Conservation (phyloP, 441 rosid species). For the Melastoma candidum region DNA sequence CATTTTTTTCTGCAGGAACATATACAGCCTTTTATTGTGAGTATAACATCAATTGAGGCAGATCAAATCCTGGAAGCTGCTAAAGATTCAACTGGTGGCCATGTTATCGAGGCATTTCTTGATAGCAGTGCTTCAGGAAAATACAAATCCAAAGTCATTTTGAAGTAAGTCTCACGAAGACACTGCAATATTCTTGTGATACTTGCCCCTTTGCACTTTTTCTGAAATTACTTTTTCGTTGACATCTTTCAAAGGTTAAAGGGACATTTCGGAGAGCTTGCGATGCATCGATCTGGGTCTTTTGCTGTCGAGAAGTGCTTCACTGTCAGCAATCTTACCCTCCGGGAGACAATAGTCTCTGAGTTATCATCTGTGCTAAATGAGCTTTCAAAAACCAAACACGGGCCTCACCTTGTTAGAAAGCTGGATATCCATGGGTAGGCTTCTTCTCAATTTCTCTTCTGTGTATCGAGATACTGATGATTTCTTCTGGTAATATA, state of each 20-base stretch:
- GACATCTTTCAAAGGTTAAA: constrained; percentile 39
- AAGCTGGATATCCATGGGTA: constrained; percentile 21
- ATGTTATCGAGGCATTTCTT: constrained; percentile 79
- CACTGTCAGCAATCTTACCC: constrained; percentile 46
- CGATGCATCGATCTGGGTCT: constrained; percentile 65
- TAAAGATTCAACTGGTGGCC: constrained; percentile 68
- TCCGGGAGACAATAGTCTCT: constrained; percentile 62
- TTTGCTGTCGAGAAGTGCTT: constrained; percentile 86
- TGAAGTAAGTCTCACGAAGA: constrained; percentile 39
- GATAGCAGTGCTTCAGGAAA: constrained; percentile 59
- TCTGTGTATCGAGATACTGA: background rate
- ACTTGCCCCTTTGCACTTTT: background rate
- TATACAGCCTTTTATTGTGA: constrained; percentile 50
- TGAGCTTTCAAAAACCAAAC: constrained; percentile 67
- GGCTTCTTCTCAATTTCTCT: constrained; percentile 1
- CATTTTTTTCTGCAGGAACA: constrained; percentile 40
- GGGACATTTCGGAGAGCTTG: constrained; percentile 78
- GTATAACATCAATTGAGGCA: constrained; percentile 64
- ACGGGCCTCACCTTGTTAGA: constrained; percentile 76
- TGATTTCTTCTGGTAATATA: background rate
- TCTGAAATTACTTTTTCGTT: constrained; percentile 6
- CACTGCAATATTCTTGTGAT: too few relatives aligned
- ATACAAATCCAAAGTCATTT: constrained; percentile 59
- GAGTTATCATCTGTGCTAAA: constrained; percentile 51
- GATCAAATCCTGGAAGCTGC: constrained; percentile 57